phyloP scores from a whole-genome alignment of 2,329 filamentous ascomycete species.

The Passalora sequoiae region DNA sequence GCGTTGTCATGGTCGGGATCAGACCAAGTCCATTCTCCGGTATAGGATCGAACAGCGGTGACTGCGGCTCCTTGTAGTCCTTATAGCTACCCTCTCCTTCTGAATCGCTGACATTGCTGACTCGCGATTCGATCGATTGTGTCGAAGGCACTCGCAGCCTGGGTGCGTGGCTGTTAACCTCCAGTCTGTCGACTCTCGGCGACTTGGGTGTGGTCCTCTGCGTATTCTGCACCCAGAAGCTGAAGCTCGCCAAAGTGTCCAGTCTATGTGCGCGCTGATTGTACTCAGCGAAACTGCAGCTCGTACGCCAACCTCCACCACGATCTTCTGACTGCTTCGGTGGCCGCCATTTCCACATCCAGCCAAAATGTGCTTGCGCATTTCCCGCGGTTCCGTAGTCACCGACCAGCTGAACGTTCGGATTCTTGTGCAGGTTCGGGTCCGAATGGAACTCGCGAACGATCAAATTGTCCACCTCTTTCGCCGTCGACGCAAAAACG shows the following conservation, averaged over 20 bases:
- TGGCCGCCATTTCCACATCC: constrained; percentile 95
- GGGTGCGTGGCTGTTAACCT: constrained; percentile 39
- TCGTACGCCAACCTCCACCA: constrained; percentile 90
- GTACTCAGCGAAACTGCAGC: constrained; percentile 96
- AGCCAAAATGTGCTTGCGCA: constrained; percentile 80
- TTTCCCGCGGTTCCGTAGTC: constrained; percentile 82
- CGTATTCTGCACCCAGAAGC: constrained; percentile 80
- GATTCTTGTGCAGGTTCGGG: constrained; percentile 93
- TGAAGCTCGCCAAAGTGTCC: constrained; percentile 84
- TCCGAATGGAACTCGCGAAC: constrained; percentile 95
- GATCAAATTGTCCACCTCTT: constrained; percentile 87
- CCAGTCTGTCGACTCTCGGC: constrained; percentile 68
- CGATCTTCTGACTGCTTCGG: constrained; percentile 76
- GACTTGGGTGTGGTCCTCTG: constrained; percentile 47
- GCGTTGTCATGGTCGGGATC: constrained; percentile 36
- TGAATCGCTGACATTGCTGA: constrained; percentile 63
- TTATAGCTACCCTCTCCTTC: constrained; percentile 49
- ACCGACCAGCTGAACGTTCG: constrained; percentile 91
- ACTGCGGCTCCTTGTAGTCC: constrained; percentile 42
- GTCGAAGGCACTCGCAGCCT: constrained; percentile 78
- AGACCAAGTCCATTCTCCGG: constrained; percentile 45
- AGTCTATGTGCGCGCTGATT: constrained; percentile 86
- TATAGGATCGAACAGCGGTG: constrained; percentile 45
- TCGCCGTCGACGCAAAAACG: constrained; percentile 77
- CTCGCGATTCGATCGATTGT: constrained; percentile 77